These are phyloP conservation scores for Mycothermus thermophilus DNA, from an alignment of 495 filamentous ascomycete species.

Conservation along the genomic window DNA sequence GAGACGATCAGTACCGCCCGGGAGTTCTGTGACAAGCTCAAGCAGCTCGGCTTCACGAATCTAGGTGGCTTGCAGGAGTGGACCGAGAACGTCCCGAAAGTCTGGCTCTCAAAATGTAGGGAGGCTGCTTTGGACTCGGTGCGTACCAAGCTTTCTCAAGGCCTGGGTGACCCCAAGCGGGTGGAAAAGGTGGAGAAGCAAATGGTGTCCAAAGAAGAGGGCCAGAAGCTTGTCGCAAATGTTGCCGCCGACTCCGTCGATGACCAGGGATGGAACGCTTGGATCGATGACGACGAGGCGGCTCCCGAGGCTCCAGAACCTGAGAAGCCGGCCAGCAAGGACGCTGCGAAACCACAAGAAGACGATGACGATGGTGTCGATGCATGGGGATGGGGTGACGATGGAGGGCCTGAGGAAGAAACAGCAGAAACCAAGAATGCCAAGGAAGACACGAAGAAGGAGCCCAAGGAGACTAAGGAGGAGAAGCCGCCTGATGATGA, in stretches of 20 bases:
- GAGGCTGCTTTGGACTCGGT: conserved; percentile 63
- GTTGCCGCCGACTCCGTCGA: conserved; percentile 29
- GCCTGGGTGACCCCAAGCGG: conserved; percentile 44
- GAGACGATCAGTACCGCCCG: conserved; percentile 43
- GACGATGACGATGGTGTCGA: conserved; percentile 36
- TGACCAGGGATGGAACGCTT: conserved; percentile 61
- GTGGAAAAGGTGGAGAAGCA: conserved; percentile 82
- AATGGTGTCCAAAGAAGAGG: conserved; percentile 54
- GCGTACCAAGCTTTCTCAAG: conserved; percentile 49
- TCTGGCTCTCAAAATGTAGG: conserved; percentile 77
- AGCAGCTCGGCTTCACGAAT: conserved; percentile 50
- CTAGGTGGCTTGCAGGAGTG: conserved; percentile 61
- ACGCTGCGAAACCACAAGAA: not conserved
- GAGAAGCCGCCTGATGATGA: conserved; percentile 11
- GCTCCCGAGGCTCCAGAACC: too few relatives aligned
- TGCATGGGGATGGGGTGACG: conserved; percentile 49
- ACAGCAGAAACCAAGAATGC: too few relatives aligned
- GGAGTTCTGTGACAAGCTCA: conserved; percentile 48
- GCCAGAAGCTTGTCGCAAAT: conserved; percentile 40
- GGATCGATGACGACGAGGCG: conserved; percentile 45
- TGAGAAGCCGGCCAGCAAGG: conserved; percentile 7
- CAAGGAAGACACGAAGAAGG: conserved; percentile 9
- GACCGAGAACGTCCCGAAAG: conserved; percentile 59
- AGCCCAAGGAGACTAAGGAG: conserved; percentile 11
- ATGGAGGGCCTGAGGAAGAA: too few relatives aligned